Conservation (phyloP, 805 yeast species). For the Brettanomyces bruxellensis region DNA sequence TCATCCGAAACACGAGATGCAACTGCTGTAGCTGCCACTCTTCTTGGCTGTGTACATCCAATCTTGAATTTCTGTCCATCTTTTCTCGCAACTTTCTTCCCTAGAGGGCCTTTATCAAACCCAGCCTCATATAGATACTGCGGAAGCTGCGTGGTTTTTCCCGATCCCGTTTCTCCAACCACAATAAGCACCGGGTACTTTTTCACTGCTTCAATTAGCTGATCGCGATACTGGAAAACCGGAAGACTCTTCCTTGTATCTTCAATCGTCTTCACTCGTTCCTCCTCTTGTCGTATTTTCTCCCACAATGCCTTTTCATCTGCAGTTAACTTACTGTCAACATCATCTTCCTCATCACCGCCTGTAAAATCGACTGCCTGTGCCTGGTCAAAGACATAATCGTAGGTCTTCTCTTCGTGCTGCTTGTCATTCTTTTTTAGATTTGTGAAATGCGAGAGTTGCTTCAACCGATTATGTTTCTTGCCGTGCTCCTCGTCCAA, state of each 20-base stretch:
- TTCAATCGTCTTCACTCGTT: constrained; percentile 29
- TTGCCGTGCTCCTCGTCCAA: constrained; percentile 8
- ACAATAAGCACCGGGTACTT: constrained; percentile 69
- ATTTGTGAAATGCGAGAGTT: constrained; percentile 27
- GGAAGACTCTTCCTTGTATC: constrained; percentile 64
- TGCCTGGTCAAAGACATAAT: constrained; percentile 64
- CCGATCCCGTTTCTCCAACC: constrained; percentile 95
- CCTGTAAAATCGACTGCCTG: constrained; percentile 46
- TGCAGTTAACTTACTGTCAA: constrained; percentile 14
- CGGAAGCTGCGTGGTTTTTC: constrained; percentile 90
- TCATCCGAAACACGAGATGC: constrained; percentile 91
- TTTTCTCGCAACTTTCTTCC: constrained; percentile 10
- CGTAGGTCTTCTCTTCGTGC: constrained; percentile 41
- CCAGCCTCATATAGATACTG: constrained; percentile 83
- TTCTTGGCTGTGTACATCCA: constrained; percentile 90
- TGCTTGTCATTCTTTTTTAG: constrained; percentile 10
- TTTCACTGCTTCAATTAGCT: constrained; percentile 50
- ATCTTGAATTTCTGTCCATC: constrained; percentile 35
- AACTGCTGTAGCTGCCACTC: constrained; percentile 91
- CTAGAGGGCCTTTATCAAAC: constrained; percentile 32
- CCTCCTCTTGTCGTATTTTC: constrained; percentile 26
- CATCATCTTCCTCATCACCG: constrained; percentile 23
- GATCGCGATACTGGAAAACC: constrained; percentile 54
- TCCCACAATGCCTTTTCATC: constrained; percentile 26
- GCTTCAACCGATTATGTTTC: constrained; percentile 45